These are phyloP conservation scores for Fermentozyma sake DNA, from an alignment of 1,139 yeast genomes.

Conservation along the genomic window DNA sequence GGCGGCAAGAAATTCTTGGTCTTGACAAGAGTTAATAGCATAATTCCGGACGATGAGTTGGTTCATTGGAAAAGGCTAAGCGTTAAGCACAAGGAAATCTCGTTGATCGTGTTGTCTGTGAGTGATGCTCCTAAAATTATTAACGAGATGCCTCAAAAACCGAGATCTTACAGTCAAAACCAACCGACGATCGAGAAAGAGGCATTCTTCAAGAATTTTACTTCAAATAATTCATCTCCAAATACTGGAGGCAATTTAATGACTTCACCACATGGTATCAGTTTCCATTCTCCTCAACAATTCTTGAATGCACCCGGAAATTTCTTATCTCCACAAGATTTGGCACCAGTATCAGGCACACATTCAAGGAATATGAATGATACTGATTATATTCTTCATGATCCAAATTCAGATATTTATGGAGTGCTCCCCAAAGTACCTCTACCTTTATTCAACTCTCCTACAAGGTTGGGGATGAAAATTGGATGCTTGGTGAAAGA, in stretches of 20 bases:
- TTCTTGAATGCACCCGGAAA: constrained; percentile 32
- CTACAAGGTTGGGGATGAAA: constrained; percentile 65
- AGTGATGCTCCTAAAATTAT: constrained; percentile 54
- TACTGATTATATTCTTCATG: constrained; percentile 38
- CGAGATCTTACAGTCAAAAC: constrained; percentile 5
- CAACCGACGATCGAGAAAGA: constrained; percentile 1
- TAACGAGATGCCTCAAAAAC: constrained; percentile 2
- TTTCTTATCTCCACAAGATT: constrained; percentile 30
- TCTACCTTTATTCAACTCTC: constrained; percentile 64
- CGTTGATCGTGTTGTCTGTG: constrained; percentile 71
- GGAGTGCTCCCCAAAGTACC: constrained; percentile 62
- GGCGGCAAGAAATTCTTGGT: constrained; percentile 61
- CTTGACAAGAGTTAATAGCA: constrained; percentile 63
- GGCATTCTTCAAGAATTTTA: constrained; percentile 11
- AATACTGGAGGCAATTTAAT: constrained; percentile 22
- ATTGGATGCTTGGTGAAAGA: constrained; percentile 63
- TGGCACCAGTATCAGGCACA: constrained; percentile 5
- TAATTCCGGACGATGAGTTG: constrained; percentile 75
- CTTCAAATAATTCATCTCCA: constrained; percentile 7
- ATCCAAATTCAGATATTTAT: constrained; percentile 52
- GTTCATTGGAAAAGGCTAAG: constrained; percentile 74
- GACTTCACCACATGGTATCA: constrained; percentile 32
- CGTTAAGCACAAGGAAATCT: constrained; percentile 53
- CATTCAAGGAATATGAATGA: constrained; percentile 11
- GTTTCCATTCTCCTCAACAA: constrained; percentile 38